phyloP scores from a whole-genome alignment of 371 early-diverging fungal species.

The Blakeslea trispora region DNA sequence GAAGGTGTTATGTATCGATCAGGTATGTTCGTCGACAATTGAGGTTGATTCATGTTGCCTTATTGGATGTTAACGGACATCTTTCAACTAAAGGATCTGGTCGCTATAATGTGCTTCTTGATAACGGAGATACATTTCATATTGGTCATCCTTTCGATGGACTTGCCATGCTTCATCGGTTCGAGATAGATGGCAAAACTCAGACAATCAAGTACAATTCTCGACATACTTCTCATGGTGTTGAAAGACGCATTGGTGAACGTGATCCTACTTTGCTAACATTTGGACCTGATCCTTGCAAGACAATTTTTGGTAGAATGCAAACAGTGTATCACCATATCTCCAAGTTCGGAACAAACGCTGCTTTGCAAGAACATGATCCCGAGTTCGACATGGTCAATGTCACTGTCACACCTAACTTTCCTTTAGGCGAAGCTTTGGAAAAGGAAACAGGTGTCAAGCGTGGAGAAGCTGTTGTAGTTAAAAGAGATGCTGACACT shows the following conservation, averaged over 20 bases:
- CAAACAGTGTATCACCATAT: constrained; percentile 49
- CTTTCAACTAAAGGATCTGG: constrained; percentile 36
- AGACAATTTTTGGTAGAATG: constrained; percentile 57
- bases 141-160: constrained; percentile 69
- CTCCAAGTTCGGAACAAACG: constrained; percentile 32
- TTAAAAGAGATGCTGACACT: constrained; percentile 61
- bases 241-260: constrained; percentile 38
- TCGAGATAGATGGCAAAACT: constrained; percentile 35
- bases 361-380: constrained; percentile 35
- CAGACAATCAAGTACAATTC: constrained; percentile 42
- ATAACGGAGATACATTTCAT: constrained; percentile 54
- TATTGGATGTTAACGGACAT: neutral
- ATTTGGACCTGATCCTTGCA: constrained; percentile 63
- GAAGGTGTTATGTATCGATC: constrained; percentile 59
- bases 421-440: constrained; percentile 47
- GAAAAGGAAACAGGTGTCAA: constrained; percentile 39
- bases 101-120: constrained; percentile 41
- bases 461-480: constrained; percentile 42
- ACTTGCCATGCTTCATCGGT: constrained; percentile 57
- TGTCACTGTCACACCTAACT: constrained; percentile 67
- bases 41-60: too few species aligned
- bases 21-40: too few species aligned
- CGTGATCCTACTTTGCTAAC: constrained; percentile 46
- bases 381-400: constrained; percentile 60
- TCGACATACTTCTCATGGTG: constrained; percentile 49